Percentiles rank a stretch among this genome's conserved stretches.
Evolutionary conservation across 495 filamentous ascomycete species (phyloP).

Genomic region (Aspergillus ostianus): DNA sequence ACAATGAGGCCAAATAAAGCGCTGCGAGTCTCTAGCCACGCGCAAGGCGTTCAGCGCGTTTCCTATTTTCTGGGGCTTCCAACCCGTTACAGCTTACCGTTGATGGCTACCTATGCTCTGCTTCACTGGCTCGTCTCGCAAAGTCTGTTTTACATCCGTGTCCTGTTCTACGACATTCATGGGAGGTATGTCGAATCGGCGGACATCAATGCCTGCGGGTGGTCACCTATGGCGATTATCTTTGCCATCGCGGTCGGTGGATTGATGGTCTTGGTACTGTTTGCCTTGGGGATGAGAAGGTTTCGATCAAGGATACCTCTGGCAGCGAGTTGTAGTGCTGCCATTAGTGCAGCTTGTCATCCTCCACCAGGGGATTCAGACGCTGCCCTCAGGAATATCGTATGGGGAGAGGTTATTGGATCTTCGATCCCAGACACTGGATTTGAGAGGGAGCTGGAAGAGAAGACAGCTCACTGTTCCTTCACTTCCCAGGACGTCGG

Average conservation of each 20-base stretch:
- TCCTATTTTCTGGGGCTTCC: slow-evolving; percentile 43
- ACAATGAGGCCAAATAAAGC: slow-evolving; percentile 23
- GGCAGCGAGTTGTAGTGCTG: slow-evolving; percentile 28
- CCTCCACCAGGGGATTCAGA: slow-evolving; percentile 16
- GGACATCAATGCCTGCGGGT: slow-evolving; percentile 18
- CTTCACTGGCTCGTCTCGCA: slow-evolving; percentile 45
- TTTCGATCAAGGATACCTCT: slow-evolving; percentile 29
- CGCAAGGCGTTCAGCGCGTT: slow-evolving; percentile 31
- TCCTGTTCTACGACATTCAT: slow-evolving; percentile 5
- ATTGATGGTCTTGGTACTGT: slow-evolving; percentile 9
- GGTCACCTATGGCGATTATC: slow-evolving; percentile 26
- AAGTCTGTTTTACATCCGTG: slow-evolving; percentile 26
- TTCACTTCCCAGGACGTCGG: neutral
- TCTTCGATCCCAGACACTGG: no score
- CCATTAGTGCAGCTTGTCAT: slow-evolving; percentile 28
- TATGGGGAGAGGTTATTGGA: neutral
- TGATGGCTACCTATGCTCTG: slow-evolving; percentile 20
- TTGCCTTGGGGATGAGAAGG: slow-evolving; percentile 17
- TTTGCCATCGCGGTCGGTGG: slow-evolving; percentile 17
- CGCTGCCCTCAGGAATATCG: neutral
- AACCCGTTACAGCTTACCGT: slow-evolving; percentile 35
- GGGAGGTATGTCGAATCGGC: neutral
- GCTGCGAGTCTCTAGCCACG: slow-evolving; percentile 34
- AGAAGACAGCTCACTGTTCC: neutral
- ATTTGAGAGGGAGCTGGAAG: neutral